Evolutionary conservation across 139 green algal genomes (phyloP).

Genomic region (Auxenochlorella pyrenoidosa): DNA sequence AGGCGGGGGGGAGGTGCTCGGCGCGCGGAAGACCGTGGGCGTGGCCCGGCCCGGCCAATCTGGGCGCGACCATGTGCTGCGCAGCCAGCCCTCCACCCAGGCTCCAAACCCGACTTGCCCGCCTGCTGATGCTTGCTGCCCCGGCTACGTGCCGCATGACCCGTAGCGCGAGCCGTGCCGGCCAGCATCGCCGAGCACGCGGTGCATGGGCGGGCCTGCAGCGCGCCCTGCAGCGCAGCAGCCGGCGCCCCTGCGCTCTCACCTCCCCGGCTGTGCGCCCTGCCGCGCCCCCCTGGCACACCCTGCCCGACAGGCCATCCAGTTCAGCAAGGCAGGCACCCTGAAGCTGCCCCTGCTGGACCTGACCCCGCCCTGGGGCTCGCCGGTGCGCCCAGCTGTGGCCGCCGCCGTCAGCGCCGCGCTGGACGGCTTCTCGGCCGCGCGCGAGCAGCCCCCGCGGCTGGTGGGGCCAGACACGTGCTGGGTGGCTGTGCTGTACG

Average conservation of each 20-base stretch:
- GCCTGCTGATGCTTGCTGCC: no score
- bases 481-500: constrained; percentile 39
- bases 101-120: no score
- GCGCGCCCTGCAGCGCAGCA: neutral
- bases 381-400: constrained; percentile 2
- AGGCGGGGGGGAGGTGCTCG: neutral
- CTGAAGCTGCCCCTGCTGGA: constrained; percentile 38
- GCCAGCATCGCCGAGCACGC: no score
- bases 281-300: neutral
- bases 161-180: no score
- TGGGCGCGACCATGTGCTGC: no score
- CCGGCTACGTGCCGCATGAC: neutral
- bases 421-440: constrained; percentile 1
- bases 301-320: constrained; percentile 18
- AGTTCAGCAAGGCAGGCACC: constrained; percentile 25
- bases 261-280: neutral
- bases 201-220: neutral
- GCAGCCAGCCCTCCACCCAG: no score
- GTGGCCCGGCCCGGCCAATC: no score
- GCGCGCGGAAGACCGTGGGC: neutral
- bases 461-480: constrained; percentile 26
- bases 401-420: constrained; percentile 19
- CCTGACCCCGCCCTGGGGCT: constrained; percentile 40
- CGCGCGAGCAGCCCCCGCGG: neutral
- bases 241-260: neutral